A percentile compares a stretch with the other conserved stretches of the same genome.
Conservation (phyloP, 2,329 filamentous ascomycete species). For the Sporothrix mexicana region DNA sequence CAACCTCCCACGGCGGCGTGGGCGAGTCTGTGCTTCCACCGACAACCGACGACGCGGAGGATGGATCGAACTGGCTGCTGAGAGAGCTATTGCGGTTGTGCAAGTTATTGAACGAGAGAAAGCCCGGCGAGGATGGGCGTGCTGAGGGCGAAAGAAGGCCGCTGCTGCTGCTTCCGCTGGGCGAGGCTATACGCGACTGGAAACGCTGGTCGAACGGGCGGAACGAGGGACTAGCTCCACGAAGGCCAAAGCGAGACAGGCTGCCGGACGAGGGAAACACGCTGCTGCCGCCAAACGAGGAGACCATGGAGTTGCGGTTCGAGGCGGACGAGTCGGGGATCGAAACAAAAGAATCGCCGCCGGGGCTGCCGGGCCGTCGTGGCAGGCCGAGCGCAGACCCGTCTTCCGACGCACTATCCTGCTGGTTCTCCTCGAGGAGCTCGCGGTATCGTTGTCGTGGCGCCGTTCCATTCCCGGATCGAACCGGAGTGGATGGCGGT, state of each 20-base stretch:
- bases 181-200: conserved; percentile 78
- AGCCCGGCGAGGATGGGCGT: conserved; percentile 76
- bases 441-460: conserved; percentile 53
- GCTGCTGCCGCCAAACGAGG: conserved; percentile 68
- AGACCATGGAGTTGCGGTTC: conserved; percentile 68
- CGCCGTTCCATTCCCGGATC: conserved; percentile 43
- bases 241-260: conserved; percentile 60
- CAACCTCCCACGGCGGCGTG: conserved; percentile 92
- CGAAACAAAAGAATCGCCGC: conserved; percentile 68
- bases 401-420: conserved; percentile 58
- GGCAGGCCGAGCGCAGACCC: conserved; percentile 59
- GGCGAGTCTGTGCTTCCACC: conserved; percentile 47
- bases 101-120: conserved; percentile 49
- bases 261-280: conserved; percentile 66
- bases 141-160: conserved; percentile 66
- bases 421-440: conserved; percentile 50
- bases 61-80: conserved; percentile 55
- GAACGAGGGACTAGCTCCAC: conserved; percentile 79
- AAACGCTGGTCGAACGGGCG: conserved; percentile 95
- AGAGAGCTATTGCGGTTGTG: conserved; percentile 84
- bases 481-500: conserved; percentile 39
- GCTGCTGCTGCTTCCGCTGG: conserved; percentile 43
- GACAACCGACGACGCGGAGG: background rate
- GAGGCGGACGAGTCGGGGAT: conserved; percentile 85
- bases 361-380: conserved; percentile 67